These are phyloP conservation scores for Fistulinella prunicolor DNA, from an alignment of 768 basidiomycete species.

Conservation along the genomic window DNA sequence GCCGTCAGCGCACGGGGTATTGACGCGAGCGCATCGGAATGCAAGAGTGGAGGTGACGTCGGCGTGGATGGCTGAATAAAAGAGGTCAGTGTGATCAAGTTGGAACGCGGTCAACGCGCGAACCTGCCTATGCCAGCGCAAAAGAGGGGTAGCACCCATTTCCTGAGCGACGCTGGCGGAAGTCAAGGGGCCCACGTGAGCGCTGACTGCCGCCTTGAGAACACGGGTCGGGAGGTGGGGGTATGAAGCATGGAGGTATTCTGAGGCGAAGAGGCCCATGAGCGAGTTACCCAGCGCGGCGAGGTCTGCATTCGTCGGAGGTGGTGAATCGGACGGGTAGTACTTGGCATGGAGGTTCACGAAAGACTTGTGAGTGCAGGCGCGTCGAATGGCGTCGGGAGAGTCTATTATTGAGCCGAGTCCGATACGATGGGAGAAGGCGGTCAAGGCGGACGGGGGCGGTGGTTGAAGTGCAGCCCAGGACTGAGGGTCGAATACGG, in stretches of 20 bases:
- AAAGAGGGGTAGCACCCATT: slow-evolving; percentile 71
- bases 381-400: slow-evolving; percentile 59
- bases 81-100: slow-evolving; percentile 1
- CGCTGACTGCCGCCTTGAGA: slow-evolving; percentile 86
- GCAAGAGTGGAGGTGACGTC: slow-evolving; percentile 52
- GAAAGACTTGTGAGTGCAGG: slow-evolving; percentile 79
- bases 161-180: slow-evolving; percentile 85
- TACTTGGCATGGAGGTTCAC: slow-evolving; percentile 52
- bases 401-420: slow-evolving; percentile 55
- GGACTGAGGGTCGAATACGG: slow-evolving; percentile 58
- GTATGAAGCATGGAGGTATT: slow-evolving; percentile 75
- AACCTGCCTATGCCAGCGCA: slow-evolving; percentile 82
- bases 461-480: slow-evolving; percentile 75
- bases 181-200: slow-evolving; percentile 83
- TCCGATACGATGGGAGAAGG: slow-evolving; percentile 76
- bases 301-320: slow-evolving; percentile 72
- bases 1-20: slow-evolving; percentile 86
- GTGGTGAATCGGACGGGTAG: slow-evolving; percentile 50
- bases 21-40: slow-evolving; percentile 85
- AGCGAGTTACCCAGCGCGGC: slow-evolving; percentile 80
- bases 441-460: slow-evolving; percentile 65
- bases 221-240: slow-evolving; percentile 92
- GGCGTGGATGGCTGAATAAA: slow-evolving; percentile 45
- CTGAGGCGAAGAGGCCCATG: slow-evolving; percentile 85
- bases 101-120: slow-evolving; percentile 10